These are phyloP conservation scores for Farysia itapuensis DNA, from an alignment of 1,284 basidiomycete genomes.

Conservation along the genomic window DNA sequence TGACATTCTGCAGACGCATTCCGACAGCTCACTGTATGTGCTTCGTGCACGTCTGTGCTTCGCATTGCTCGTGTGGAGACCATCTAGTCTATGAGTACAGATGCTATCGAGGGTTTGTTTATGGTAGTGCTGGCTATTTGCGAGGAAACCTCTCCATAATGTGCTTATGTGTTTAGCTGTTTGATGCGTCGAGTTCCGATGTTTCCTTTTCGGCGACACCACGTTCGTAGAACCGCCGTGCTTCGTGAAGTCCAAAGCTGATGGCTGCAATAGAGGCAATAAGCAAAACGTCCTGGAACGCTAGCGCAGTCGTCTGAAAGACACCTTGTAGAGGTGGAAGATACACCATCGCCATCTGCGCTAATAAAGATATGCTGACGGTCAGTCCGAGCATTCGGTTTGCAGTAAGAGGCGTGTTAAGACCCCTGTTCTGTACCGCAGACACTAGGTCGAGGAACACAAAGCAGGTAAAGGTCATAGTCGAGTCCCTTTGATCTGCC, in stretches of 20 bases:
- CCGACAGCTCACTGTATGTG: no score
- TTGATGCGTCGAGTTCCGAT: no score
- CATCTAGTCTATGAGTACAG: no score
- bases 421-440: constrained; percentile 86
- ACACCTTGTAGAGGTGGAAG: constrained; percentile 84
- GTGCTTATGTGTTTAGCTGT: no score
- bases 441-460: constrained; percentile 95
- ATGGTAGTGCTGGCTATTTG: no score
- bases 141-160: no score
- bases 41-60: no score
- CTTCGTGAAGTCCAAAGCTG: constrained; percentile 78
- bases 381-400: constrained; percentile 89
- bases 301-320: constrained; percentile 87
- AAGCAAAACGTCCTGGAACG: constrained; percentile 70
- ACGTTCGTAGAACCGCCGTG: constrained; percentile 73
- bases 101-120: no score
- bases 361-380: constrained; percentile 77
- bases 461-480: constrained; percentile 83
- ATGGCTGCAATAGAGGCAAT: constrained; percentile 72
- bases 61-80: no score
- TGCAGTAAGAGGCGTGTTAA: constrained; percentile 37
- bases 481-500: constrained; percentile 34
- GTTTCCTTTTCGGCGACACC: constrained; percentile 8
- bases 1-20: no score
- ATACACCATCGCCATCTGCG: constrained; percentile 83